Conservation (phyloP, 2,329 filamentous ascomycete species). For the Corynespora cassiicola region DNA sequence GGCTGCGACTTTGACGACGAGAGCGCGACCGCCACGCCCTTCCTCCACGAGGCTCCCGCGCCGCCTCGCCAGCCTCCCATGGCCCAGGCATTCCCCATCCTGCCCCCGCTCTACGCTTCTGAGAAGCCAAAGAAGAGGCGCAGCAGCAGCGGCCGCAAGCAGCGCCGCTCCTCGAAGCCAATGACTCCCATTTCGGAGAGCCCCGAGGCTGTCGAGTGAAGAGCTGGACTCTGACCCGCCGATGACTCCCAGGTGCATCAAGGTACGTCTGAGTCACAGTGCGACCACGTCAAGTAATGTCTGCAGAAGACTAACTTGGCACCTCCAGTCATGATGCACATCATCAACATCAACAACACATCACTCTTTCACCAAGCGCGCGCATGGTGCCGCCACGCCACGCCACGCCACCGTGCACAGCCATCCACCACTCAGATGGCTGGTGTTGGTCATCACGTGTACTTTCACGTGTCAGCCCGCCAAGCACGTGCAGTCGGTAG, state of each 20-base stretch:
- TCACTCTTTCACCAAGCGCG: conserved; percentile 15
- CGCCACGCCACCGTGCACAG: conserved; percentile 12
- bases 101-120: conserved; percentile 47
- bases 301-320: conserved; percentile 24
- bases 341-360: too few relatives aligned
- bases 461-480: conserved; percentile 6
- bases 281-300: too few relatives aligned
- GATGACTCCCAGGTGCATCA: too few relatives aligned
- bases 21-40: conserved; percentile 30
- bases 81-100: conserved; percentile 43
- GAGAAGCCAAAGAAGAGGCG: conserved; percentile 50
- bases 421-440: conserved; percentile 5
- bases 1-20: conserved; percentile 45
- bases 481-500: too few relatives aligned
- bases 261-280: too few relatives aligned
- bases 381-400: conserved; percentile 15
- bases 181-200: conserved; percentile 52
- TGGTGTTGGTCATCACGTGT: conserved; percentile 3
- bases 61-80: conserved; percentile 45
- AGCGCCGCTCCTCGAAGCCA: conserved; percentile 47
- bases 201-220: conserved; percentile 46
- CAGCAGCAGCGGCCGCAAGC: conserved; percentile 48
- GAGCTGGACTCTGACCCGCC: too few relatives aligned
- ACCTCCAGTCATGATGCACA: conserved; percentile 22
- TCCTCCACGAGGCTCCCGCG: conserved; percentile 48